phyloP scores from a whole-genome alignment of 1,139 yeast species.

The Nakaseomyces glabratus region DNA sequence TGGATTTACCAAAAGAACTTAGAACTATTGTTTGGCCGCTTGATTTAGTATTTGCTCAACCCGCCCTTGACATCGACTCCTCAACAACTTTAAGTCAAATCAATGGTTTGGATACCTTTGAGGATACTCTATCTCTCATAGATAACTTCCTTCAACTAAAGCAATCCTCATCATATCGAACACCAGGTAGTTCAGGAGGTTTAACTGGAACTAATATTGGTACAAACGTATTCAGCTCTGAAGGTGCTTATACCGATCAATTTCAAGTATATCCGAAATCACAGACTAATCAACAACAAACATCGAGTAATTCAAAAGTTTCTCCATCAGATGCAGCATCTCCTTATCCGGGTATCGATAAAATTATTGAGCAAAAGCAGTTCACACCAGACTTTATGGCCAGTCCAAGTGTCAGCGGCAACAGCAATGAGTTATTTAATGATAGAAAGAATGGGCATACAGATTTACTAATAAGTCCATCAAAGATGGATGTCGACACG shows the following conservation, averaged over 20 bases:
- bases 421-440: conserved; percentile 19
- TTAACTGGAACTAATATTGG: conserved; percentile 18
- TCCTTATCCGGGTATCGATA: conserved; percentile 15
- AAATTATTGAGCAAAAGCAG: conserved; percentile 15
- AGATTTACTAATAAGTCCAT: conserved; percentile 15
- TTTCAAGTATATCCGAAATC: conserved; percentile 23
- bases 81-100: conserved; percentile 4
- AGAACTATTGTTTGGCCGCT: conserved; percentile 67
- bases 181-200: conserved; percentile 27
- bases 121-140: conserved; percentile 31
- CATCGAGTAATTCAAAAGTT: conserved; percentile 10
- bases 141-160: conserved; percentile 33
- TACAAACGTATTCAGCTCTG: conserved; percentile 28
- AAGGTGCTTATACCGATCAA: conserved; percentile 30
- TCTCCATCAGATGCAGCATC: conserved; percentile 17
- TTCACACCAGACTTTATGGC: conserved; percentile 20
- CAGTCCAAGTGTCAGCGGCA: conserved; percentile 19
- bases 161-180: conserved; percentile 33
- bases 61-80: conserved; percentile 12
- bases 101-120: conserved; percentile 14
- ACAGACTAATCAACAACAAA: conserved; percentile 13
- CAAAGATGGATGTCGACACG: conserved; percentile 2
- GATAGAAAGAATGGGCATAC: conserved; percentile 15
- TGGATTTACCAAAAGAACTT: conserved; percentile 44
- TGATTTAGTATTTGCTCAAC: conserved; percentile 52